Evolutionary conservation across 2,329 filamentous ascomycete species (phyloP), one percentile per base, ranked within the genome.

Genomic region (Teratosphaeria pseudoeucalypti): DNA sequence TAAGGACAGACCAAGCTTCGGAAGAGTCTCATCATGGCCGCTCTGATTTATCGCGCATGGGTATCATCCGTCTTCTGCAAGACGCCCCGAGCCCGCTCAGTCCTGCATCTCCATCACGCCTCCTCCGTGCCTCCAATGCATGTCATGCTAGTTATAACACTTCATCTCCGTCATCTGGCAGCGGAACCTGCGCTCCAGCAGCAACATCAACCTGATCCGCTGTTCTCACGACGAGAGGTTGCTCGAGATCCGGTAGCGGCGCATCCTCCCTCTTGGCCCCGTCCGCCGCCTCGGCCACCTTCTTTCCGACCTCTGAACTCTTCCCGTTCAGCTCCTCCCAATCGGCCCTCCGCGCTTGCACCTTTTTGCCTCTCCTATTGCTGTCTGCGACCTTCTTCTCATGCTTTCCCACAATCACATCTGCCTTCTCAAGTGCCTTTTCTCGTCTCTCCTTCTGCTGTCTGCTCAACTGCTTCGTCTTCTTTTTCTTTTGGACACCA

Each of bases 401-500:
- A 52, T 80, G 68, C 70, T 80, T 82, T 61, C 82, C 81, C 62
- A 79, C 71, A 39, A 80, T 76, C 16, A 76, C 73, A 60, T 82
- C 82, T 7, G 81, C 83, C 61, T 79, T 76, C 65, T 84, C 82
- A 52, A 85, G 71, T 19, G 78, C 79, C 66, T 78, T 79, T 63
- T 81, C 75, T 55, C 80, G 81, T 52, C 83, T 77, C 57, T 78
- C 65, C 6, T 78, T 75, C 69, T 85, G 83, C 7, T 78, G 75
- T 56, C 79, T 78, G 29, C 77, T 80, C 65, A 81, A 64, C 23
- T 73, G 74, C 67, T 83, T 83, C 61, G 76, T 75, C 71, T 84
- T 88, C 62, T 77, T 69, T 74, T 87, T 89, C 73, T 89, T 90
- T 58, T 76, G 75, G 10, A 92, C 80, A 34, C 89, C 89, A 19